phyloP scores from a whole-genome alignment of 208 protist species.

The Leptomonas pyrrhocoris region DNA sequence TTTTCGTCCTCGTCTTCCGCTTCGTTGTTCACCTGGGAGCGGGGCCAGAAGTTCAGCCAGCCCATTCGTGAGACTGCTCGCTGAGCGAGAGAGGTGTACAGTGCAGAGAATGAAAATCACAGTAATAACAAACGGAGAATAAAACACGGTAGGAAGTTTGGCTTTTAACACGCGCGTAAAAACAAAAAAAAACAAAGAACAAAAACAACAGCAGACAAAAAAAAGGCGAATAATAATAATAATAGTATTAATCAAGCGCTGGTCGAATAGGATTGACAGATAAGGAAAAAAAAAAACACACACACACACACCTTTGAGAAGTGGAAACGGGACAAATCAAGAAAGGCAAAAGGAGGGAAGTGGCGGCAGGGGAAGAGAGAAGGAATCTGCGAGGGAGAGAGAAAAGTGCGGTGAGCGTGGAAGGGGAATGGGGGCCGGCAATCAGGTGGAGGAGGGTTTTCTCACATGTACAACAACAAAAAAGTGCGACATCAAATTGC shows the following conservation, averaged over 20 bases:
- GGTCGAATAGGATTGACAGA: too few relatives aligned
- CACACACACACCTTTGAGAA: not conserved
- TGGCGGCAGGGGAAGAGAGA: too few relatives aligned
- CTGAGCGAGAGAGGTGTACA: not conserved
- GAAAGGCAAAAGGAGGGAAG: not conserved
- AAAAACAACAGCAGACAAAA: constrained; percentile 5
- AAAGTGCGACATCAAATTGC: too few relatives aligned
- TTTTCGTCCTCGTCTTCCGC: not conserved
- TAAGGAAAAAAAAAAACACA: not conserved
- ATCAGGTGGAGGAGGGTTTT: too few relatives aligned
- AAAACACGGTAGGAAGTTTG: too few relatives aligned
- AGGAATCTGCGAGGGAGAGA: too few relatives aligned
- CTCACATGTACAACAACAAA: too few relatives aligned
- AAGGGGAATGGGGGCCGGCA: too few relatives aligned
- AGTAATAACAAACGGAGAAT: not conserved
- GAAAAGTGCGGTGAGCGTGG: too few relatives aligned
- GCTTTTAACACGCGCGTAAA: too few relatives aligned
- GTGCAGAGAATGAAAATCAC: not conserved
- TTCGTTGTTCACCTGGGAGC: not conserved
- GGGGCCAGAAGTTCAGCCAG: constrained; percentile 24
- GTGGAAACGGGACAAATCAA: not conserved
- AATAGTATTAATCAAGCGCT: too few relatives aligned
- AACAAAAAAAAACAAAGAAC: constrained; percentile 14
- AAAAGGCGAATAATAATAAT: not conserved
- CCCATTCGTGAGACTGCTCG: constrained; percentile 7